A percentile compares a stretch with the other conserved stretches of the same genome.
phyloP scores from a whole-genome alignment of 257 asterid genomes.

The Solanum corneliomulleri region DNA sequence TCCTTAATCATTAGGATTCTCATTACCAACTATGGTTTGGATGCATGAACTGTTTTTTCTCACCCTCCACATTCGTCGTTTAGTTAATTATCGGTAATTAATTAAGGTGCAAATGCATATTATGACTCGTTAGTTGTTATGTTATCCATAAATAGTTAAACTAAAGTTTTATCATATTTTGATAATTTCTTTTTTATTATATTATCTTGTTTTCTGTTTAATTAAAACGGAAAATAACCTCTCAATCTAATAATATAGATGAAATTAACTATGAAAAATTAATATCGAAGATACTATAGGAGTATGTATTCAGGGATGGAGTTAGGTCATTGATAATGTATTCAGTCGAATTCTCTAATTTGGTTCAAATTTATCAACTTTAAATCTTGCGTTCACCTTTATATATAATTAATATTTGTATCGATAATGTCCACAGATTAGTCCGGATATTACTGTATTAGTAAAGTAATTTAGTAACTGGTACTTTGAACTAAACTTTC shows the following conservation, averaged over 20 bases:
- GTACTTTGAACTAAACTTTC: background rate
- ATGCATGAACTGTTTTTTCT: background rate
- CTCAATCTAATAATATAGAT: background rate
- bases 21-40: background rate
- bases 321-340: no score
- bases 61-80: background rate
- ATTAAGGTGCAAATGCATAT: background rate
- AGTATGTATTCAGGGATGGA: rapidly evolving
- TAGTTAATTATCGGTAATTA: background rate
- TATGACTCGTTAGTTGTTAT: background rate
- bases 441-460: background rate
- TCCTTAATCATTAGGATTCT: background rate
- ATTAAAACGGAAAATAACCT: background rate
- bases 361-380: background rate
- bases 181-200: background rate
- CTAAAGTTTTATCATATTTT: background rate
- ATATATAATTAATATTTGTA: no score
- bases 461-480: background rate
- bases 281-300: no score
- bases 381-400: background rate
- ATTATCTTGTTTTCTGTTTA: background rate
- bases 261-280: background rate
- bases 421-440: background rate
- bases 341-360: rapidly evolving
- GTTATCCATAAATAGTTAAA: background rate